These are phyloP conservation scores for Vitis hybrid DNA, from an alignment of 177 flowering plant genomes.

Conservation along the genomic window DNA sequence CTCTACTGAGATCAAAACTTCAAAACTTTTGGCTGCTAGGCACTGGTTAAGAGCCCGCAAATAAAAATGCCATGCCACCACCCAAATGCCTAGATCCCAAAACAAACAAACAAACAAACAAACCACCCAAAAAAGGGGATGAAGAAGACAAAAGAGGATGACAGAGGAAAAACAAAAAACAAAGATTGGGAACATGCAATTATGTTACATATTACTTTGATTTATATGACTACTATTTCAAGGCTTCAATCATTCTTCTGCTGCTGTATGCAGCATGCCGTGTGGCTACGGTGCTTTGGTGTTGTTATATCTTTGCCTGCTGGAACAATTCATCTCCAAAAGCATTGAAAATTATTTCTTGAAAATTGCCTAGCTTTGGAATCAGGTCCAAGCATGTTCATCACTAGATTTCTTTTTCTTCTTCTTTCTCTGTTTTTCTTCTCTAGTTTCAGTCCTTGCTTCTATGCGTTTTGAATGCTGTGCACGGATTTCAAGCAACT, in stretches of 20 bases:
- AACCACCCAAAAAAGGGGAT: background rate
- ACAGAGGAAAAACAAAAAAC: no score
- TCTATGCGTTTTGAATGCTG: slow-evolving; percentile 51
- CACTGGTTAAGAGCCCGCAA: no score
- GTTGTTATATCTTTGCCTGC: background rate
- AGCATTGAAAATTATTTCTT: background rate
- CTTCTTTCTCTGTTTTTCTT: slow-evolving; percentile 56
- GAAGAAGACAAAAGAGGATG: background rate
- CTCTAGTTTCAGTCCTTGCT: slow-evolving; percentile 35
- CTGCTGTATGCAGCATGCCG: background rate
- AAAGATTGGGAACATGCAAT: no score
- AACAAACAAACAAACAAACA: background rate
- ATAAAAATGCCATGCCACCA: no score
- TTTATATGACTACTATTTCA: background rate
- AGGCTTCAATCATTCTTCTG: background rate
- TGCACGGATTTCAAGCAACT: slow-evolving; percentile 69
- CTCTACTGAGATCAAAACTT: no score
- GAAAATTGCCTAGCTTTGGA: background rate
- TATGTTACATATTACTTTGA: background rate
- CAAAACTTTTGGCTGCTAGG: no score
- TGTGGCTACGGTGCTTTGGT: background rate
- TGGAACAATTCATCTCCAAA: background rate
- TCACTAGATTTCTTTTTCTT: slow-evolving; percentile 54
- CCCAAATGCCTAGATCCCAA: background rate
- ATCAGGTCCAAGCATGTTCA: slow-evolving; percentile 18